Base-by-base conservation (phyloP, 1,284 basidiomycete genomes). In the Puccinia horiana region DNA sequence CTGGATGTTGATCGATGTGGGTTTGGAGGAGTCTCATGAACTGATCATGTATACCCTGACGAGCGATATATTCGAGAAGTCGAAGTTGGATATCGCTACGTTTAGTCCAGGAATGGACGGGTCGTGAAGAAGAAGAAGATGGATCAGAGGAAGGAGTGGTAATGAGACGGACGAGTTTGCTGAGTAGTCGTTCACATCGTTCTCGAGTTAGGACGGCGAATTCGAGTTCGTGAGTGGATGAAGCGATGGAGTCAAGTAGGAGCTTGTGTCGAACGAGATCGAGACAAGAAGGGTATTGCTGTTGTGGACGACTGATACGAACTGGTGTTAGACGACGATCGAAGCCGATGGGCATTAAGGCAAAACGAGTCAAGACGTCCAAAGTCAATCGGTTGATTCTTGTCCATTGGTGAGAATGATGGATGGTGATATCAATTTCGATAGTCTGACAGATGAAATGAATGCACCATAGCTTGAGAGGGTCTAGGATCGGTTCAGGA, bases 351-450 rank as follows among this genome's bases (percentile, higher is more conserved):
- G 73, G 67, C n/a, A 74, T 37, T 12, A 70, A 58, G 6, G 79
- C 79, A 52, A 65, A 81, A 11, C 70, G 69, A 44, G 49, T 54
- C 20, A 81, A 8, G 32, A 81, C 79, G 72, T 81, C 79, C 42
- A 81, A 52, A 47, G 20, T 63, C 11, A 81, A 23, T 47, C 56
- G 47, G 32, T 73, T 74, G 35, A 81, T 37, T 14, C 44, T 54
- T 23, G 58, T 20, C 75, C 75, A 76, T 47, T 76, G n/a, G 26
- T 76, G 23, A 5, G 49, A n/a, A 9, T 37, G 35, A 47, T 61
- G n/a, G 44, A 3, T 37, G n/a, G 52, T 26, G 32, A 20, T 47
- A n/a, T 40, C 16, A 5, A 16, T 29, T 49, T 81, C 70, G 26
- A 80, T 49, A 23, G 37, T 61, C 37, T 58, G 47, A 35, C 77